Percentiles rank a stretch among this genome's conserved stretches.
Conservation (phyloP, 768 basidiomycete genomes). For the Lactarius psammicola region DNA sequence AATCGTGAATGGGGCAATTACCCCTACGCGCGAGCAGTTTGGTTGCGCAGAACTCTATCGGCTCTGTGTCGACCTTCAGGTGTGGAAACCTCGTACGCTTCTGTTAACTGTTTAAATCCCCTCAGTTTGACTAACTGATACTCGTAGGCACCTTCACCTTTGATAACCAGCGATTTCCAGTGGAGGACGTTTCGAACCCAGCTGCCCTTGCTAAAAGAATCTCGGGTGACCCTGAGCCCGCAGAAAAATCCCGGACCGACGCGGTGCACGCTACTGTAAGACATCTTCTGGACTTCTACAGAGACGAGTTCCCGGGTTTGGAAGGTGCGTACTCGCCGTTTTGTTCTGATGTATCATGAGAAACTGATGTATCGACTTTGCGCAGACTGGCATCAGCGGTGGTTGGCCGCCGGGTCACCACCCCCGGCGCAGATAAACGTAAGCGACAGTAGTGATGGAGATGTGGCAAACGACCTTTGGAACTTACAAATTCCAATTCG, state of each 20-base stretch:
- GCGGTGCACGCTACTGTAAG: slow-evolving; percentile 16
- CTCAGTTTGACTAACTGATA: too few species aligned
- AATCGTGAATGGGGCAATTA: slow-evolving; percentile 11
- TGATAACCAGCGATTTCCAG: slow-evolving; percentile 12
- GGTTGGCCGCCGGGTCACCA: slow-evolving; percentile 18
- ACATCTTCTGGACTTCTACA: slow-evolving; percentile 20
- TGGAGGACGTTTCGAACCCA: slow-evolving; percentile 18
- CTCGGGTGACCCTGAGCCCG: not conserved
- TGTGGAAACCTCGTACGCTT: slow-evolving; percentile 22
- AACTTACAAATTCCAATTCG: slow-evolving; percentile 21
- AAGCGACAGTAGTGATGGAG: not conserved
- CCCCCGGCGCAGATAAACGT: slow-evolving; percentile 8
- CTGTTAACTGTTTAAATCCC: too few species aligned
- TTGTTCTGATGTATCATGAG: not conserved
- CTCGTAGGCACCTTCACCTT: slow-evolving; percentile 15
- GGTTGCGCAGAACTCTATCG: slow-evolving; percentile 20
- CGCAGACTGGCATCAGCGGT: slow-evolving; percentile 14
- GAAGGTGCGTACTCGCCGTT: slow-evolving; percentile 10
- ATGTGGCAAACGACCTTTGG: slow-evolving; percentile 13
- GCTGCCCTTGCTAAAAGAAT: slow-evolving; percentile 13
- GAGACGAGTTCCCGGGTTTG: slow-evolving; percentile 15
- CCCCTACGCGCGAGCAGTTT: slow-evolving; percentile 18
- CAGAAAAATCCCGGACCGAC: slow-evolving; percentile 5
- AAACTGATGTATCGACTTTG: not conserved
- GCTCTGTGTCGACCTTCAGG: slow-evolving; percentile 11